These are phyloP conservation scores for Buxus sempervirens DNA, from an alignment of 164 flowering plant genomes.

Conservation along the genomic window DNA sequence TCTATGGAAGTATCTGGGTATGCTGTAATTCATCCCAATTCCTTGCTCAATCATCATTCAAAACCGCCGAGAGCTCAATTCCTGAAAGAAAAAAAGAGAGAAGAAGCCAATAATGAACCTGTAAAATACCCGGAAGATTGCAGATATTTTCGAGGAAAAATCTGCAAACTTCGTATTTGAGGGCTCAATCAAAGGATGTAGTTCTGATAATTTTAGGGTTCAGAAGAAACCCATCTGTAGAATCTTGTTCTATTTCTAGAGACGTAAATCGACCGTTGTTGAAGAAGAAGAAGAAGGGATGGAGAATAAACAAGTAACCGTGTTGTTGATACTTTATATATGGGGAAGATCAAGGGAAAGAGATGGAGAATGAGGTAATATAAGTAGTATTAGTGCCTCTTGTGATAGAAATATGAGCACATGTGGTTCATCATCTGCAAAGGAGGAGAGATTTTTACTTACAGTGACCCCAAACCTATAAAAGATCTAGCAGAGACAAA, in stretches of 20 bases:
- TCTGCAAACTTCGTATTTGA: no score
- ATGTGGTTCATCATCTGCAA: slow-evolving; percentile 62
- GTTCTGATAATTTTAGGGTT: neutral
- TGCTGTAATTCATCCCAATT: slow-evolving; percentile 25
- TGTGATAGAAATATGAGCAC: slow-evolving; percentile 46
- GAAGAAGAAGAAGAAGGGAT: slow-evolving; percentile 12
- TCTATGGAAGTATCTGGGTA: no score
- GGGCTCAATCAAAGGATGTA: neutral
- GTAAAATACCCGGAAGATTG: neutral
- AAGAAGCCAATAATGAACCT: slow-evolving; percentile 8
- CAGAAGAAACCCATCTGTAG: neutral
- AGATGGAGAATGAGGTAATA: slow-evolving; percentile 21
- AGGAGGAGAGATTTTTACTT: slow-evolving; percentile 19
- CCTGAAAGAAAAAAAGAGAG: slow-evolving; percentile 25
- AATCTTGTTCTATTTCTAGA: neutral
- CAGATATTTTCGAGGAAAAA: slow-evolving; percentile 10
- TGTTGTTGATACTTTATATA: no score
- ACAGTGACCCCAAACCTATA: slow-evolving; percentile 30
- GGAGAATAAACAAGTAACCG: no score
- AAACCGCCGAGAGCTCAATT: slow-evolving; percentile 6
- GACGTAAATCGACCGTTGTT: neutral
- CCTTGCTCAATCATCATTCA: slow-evolving; percentile 3
- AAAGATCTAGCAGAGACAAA: slow-evolving; percentile 28
- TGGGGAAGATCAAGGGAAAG: slow-evolving; percentile 17
- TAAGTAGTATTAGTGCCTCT: slow-evolving; percentile 33